A percentile compares a stretch with the other conserved stretches of the same genome.
phyloP scores from a whole-genome alignment of 2,329 filamentous ascomycete genomes.

The Hypoxylon sp. region DNA sequence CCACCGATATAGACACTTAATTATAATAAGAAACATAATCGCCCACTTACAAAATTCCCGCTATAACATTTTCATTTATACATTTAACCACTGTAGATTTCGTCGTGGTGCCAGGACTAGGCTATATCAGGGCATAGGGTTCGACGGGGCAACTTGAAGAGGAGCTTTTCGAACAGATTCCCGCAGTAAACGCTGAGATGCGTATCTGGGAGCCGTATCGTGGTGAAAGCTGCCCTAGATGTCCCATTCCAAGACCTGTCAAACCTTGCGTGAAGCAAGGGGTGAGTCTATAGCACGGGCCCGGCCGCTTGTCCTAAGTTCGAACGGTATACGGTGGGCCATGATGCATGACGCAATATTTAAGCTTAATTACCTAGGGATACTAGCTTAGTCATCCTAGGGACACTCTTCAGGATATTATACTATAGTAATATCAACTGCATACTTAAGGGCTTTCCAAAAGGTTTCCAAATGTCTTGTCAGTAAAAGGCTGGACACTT shows the following conservation, averaged over 20 bases:
- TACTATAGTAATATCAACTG: not conserved
- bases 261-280: not conserved
- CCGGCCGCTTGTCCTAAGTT: not conserved
- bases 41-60: not conserved
- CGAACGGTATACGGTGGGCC: not conserved
- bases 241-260: not conserved
- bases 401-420: not conserved
- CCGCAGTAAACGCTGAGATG: too few species aligned
- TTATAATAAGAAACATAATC: constrained; percentile 30
- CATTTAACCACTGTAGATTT: too few species aligned
- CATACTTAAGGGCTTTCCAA: not conserved
- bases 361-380: not conserved
- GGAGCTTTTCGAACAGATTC: too few species aligned
- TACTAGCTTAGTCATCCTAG: not conserved
- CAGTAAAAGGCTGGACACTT: not conserved
- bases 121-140: too few species aligned
- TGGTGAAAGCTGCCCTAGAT: too few species aligned
- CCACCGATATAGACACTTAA: constrained; percentile 25
- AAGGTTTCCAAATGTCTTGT: not conserved
- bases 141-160: too few species aligned
- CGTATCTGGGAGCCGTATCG: too few species aligned
- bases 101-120: too few species aligned
- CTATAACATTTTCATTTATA: too few species aligned
- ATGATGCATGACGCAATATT: not conserved
- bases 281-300: constrained; percentile 4